Evolutionary conservation across 1,284 basidiomycete species (phyloP).

Genomic region (Heterobasidion occidentale): DNA sequence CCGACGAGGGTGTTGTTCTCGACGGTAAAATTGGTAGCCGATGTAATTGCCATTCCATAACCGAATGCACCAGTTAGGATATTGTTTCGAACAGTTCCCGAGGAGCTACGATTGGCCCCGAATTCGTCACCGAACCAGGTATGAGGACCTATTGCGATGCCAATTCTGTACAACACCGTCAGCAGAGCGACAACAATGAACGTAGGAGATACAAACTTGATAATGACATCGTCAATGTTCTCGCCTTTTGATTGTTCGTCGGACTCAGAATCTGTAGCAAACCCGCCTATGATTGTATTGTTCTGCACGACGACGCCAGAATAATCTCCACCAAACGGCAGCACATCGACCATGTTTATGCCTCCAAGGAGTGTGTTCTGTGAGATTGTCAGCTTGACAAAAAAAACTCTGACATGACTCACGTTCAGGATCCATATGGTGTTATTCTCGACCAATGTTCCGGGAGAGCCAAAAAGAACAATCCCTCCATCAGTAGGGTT

Average conservation of each 20-base stretch:
- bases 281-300: conserved; percentile 67
- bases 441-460: conserved; percentile 66
- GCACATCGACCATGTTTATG: conserved; percentile 76
- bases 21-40: conserved; percentile 61
- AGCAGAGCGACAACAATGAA: conserved; percentile 2
- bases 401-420: conserved; percentile 13
- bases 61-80: conserved; percentile 65
- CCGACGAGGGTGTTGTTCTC: conserved; percentile 56
- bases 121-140: conserved; percentile 70
- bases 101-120: conserved; percentile 49
- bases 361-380: conserved; percentile 70
- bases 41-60: conserved; percentile 60
- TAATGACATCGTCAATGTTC: conserved; percentile 51
- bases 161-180: conserved; percentile 37
- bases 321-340: conserved; percentile 70
- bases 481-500: conserved; percentile 79
- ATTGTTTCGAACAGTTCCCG: conserved; percentile 61
- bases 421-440: conserved; percentile 68
- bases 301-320: conserved; percentile 59
- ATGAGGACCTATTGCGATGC: conserved; percentile 70
- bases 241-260: conserved; percentile 38
- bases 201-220: conserved; percentile 44
- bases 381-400: background rate
- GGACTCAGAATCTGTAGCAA: conserved; percentile 40
- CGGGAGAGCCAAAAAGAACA: conserved; percentile 79